phyloP scores from a whole-genome alignment of 495 filamentous ascomycete species.

The Aspergillus bridgeri region DNA sequence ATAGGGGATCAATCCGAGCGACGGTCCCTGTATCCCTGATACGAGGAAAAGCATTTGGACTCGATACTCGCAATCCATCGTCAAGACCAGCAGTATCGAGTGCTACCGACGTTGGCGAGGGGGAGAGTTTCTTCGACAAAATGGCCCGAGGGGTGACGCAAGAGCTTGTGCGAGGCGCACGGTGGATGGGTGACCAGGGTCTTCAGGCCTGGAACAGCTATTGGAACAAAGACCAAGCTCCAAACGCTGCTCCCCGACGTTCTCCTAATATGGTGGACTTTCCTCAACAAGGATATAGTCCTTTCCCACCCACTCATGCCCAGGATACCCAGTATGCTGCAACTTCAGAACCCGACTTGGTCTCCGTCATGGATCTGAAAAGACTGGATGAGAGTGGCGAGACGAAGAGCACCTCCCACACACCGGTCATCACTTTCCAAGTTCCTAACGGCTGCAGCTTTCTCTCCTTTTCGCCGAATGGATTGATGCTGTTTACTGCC shows the following conservation, averaged over 20 bases:
- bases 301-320: conserved; percentile 77
- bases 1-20: conserved; percentile 65
- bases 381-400: conserved; percentile 51
- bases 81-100: conserved; percentile 72
- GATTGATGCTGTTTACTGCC: conserved; percentile 79
- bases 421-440: conserved; percentile 75
- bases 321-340: conserved; percentile 42
- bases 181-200: conserved; percentile 82
- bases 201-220: conserved; percentile 86
- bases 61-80: conserved; percentile 68
- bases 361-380: conserved; percentile 82
- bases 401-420: conserved; percentile 35
- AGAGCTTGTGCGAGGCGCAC: conserved; percentile 82
- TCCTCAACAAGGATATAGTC: conserved; percentile 28
- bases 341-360: conserved; percentile 66
- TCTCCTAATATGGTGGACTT: conserved; percentile 26
- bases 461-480: conserved; percentile 82
- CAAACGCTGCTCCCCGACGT: conserved; percentile 25
- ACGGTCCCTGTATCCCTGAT: conserved; percentile 39
- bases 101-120: conserved; percentile 71
- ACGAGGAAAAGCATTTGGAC: conserved; percentile 57
- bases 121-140: conserved; percentile 78
- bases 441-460: conserved; percentile 85
- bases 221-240: conserved; percentile 65
- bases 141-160: conserved; percentile 85